Evolutionary conservation across 306 rosid species (phyloP), one percentile per base, ranked within the genome.

Genomic region (Glycine tomentella): DNA sequence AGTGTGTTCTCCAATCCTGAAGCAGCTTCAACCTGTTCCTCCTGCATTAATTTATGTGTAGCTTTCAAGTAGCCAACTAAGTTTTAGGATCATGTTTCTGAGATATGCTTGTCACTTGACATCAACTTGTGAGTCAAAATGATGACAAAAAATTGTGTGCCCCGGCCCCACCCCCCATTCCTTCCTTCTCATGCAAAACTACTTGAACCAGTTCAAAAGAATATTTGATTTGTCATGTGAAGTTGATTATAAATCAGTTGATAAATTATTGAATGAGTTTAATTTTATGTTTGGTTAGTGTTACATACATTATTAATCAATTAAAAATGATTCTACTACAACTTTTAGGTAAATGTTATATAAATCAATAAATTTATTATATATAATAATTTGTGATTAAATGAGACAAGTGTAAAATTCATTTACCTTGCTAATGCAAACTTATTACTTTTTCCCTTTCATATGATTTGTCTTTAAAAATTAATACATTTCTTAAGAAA

Each of bases 1-100:
- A 36, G 14, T 9, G 3, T 66, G 61, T 66, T 81, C 49, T 9
- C 69, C 20, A 74, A 53, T 44, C 46, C 9, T 13, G 62, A 80
- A 17, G 65, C 77, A 70, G 4, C 78, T 61, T 38, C 14, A 50
- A 20, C 34, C 57, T 16, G 78, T 36, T n/a, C 14, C n/a, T 58
- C 36, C 59, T 49, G 13, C 52, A 62, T 6, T 62, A 38, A 80
- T 63, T 72, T 40, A 72, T 14, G 13, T 49, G 84, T 72, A 61
- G 45, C 63, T 80, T 72, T 71, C 65, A 72, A 61, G 78, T 62
- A 62, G 52, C 67, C 65, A 72, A 61, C 74, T 64, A 15, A 25
- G 36, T 64, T 81, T 81, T 11, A 65, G 80, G 80, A 81, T 74
- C 84, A 13, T 50, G 75, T 67, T 81, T 66, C 70, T 42, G 6